These are phyloP conservation scores for Suillus decipiens DNA, from an alignment of 768 basidiomycete genomes.

Conservation along the genomic window DNA sequence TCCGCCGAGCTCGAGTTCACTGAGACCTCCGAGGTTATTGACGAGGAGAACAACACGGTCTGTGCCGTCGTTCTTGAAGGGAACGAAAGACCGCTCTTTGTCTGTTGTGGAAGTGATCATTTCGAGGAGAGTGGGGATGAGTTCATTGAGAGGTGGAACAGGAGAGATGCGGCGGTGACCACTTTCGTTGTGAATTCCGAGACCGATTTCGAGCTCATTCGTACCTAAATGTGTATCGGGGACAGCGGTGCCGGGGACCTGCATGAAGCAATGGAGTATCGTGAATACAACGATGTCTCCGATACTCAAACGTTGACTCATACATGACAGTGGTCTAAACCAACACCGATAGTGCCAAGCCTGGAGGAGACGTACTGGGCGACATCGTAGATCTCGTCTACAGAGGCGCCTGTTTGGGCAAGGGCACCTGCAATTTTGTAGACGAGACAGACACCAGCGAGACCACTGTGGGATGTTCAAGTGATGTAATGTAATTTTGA, in stretches of 20 bases:
- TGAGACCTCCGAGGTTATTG: constrained; percentile 87
- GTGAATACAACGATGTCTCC: neutral
- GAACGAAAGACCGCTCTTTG: constrained; percentile 74
- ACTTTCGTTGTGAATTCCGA: constrained; percentile 91
- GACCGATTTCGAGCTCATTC: constrained; percentile 83
- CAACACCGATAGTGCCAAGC: constrained; percentile 82
- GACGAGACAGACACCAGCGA: constrained; percentile 79
- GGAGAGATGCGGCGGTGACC: constrained; percentile 70
- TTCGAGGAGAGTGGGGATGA: constrained; percentile 70
- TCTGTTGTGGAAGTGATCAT: constrained; percentile 74
- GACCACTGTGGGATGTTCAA: constrained; percentile 51
- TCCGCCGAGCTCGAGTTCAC: constrained; percentile 77
- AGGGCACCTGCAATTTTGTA: constrained; percentile 92
- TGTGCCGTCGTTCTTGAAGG: constrained; percentile 58
- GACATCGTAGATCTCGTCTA: constrained; percentile 66
- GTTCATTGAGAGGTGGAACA: constrained; percentile 66
- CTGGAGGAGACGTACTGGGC: constrained; percentile 68
- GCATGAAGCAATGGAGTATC: neutral
- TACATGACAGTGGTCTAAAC: constrained; percentile 89
- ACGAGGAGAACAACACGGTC: constrained; percentile 79
- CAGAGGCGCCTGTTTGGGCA: constrained; percentile 62
- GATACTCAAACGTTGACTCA: constrained; percentile 13
- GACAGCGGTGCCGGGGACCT: constrained; percentile 80
- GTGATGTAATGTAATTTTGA: neutral
- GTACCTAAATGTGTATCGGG: constrained; percentile 53